Percentiles rank a stretch among this genome's conserved stretches.
These are phyloP conservation scores for Aspergillus amoenus DNA, from an alignment of 2,329 filamentous ascomycete genomes.

Conservation along the genomic window DNA sequence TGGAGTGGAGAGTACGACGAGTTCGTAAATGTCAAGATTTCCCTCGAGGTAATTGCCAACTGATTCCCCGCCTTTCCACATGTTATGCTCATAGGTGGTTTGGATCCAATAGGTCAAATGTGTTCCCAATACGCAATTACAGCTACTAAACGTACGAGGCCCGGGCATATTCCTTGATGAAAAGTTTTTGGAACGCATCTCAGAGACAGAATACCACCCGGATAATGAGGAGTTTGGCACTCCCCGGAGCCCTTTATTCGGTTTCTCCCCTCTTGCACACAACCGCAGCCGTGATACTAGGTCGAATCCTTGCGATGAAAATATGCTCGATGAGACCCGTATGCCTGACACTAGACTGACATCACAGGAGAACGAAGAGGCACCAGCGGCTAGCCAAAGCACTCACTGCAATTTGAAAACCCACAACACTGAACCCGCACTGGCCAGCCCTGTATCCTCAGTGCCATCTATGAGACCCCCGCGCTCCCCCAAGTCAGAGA, in stretches of 20 bases:
- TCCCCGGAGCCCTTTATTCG: constrained; percentile 21
- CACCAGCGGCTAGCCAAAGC: neutral
- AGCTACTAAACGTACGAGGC: constrained; percentile 21
- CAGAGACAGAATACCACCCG: neutral
- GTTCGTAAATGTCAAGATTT: constrained; percentile 21
- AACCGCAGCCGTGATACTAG: neutral
- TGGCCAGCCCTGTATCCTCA: neutral
- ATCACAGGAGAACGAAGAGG: neutral
- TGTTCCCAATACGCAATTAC: constrained; percentile 21
- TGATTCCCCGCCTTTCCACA: neutral
- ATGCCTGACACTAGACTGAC: neutral
- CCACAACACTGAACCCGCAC: neutral
- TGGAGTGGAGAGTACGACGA: constrained; percentile 30
- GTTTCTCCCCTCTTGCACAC: constrained; percentile 10
- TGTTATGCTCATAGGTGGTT: neutral
- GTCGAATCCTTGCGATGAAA: neutral
- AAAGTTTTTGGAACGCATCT: constrained; percentile 13
- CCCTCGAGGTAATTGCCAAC: constrained; percentile 29
- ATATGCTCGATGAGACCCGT: neutral
- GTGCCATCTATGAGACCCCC: neutral
- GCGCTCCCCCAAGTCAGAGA: neutral
- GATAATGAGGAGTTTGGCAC: constrained; percentile 1
- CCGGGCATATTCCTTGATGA: constrained; percentile 12
- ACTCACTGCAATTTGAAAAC: neutral
- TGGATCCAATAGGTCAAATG: constrained; percentile 23